Evolutionary conservation across 805 yeast genomes (phyloP).

Genomic region (Kurtzmaniella fragi): DNA sequence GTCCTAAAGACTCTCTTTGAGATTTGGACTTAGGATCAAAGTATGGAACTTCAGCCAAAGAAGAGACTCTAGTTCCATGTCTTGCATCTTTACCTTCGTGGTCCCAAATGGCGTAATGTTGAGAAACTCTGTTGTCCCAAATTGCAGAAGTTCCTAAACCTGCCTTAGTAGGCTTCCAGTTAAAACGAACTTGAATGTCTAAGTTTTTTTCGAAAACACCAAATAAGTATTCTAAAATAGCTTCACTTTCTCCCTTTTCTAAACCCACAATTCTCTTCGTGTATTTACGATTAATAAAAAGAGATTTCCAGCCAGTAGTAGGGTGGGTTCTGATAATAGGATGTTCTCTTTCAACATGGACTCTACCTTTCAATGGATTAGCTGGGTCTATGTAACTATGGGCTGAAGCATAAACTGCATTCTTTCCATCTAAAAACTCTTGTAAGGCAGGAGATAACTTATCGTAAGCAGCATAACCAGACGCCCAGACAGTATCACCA

Average conservation of each 20-base stretch:
- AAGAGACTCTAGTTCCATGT: conserved; percentile 47
- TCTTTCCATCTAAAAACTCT: conserved; percentile 48
- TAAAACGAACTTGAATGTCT: conserved; percentile 52
- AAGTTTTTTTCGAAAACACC: conserved; percentile 45
- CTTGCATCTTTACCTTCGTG: conserved; percentile 41
- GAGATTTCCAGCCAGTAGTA: conserved; percentile 57
- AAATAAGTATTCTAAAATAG: conserved; percentile 43
- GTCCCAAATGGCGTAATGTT: conserved; percentile 52
- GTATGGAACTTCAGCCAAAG: conserved; percentile 51
- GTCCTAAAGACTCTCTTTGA: conserved; percentile 49
- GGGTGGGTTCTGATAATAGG: conserved; percentile 63
- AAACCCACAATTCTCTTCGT: conserved; percentile 50
- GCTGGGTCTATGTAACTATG: conserved; percentile 39
- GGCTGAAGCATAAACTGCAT: conserved; percentile 39
- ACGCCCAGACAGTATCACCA: conserved; percentile 54
- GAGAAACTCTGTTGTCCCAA: conserved; percentile 57
- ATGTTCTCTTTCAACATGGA: conserved; percentile 50
- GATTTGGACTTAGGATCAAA: conserved; percentile 47
- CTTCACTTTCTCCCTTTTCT: conserved; percentile 44
- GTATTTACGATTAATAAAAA: conserved; percentile 49
- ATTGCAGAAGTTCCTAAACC: conserved; percentile 48
- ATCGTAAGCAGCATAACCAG: conserved; percentile 57
- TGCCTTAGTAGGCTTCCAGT: conserved; percentile 40
- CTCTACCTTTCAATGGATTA: conserved; percentile 43
- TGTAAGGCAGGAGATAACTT: conserved; percentile 48